phyloP scores from a whole-genome alignment of 352 stramenopile species.

The Pythium utonaiense region DNA sequence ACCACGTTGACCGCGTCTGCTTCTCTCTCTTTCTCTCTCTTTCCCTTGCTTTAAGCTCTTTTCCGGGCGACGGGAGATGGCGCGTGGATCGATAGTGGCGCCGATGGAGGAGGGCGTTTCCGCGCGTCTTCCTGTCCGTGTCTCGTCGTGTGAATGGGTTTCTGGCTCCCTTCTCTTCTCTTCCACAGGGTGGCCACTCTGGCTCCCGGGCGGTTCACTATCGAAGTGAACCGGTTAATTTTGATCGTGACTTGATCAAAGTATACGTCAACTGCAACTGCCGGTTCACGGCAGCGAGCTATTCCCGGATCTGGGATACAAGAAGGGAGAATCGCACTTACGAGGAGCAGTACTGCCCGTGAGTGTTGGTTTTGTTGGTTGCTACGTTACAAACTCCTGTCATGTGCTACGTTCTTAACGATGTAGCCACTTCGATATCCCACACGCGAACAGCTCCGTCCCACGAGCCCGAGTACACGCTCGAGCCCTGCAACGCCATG shows the following conservation, averaged over 20 bases:
- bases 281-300: neutral
- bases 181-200: neutral
- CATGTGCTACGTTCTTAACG: slow-evolving; percentile 4
- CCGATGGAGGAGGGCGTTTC: neutral
- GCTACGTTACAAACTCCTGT: neutral
- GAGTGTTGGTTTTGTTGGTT: slow-evolving; percentile 17
- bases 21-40: too few species aligned
- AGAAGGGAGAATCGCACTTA: neutral
- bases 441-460: slow-evolving; percentile 68
- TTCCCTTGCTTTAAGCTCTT: neutral
- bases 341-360: neutral
- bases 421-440: slow-evolving; percentile 47
- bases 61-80: neutral
- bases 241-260: slow-evolving; percentile 2
- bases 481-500: slow-evolving; percentile 54
- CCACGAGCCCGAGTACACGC: slow-evolving; percentile 72
- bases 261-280: slow-evolving; percentile 3
- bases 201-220: slow-evolving; percentile 1
- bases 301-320: slow-evolving; percentile 1
- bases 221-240: slow-evolving; percentile 9
- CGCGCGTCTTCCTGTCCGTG: neutral
- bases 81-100: neutral
- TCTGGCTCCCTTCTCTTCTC: neutral
- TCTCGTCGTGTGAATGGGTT: neutral
- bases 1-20: too few species aligned